Evolutionary conservation across 352 stramenopile genomes (phyloP), one percentile per base, ranked within the genome.

Genomic region (Saprolegnia parasitica): DNA sequence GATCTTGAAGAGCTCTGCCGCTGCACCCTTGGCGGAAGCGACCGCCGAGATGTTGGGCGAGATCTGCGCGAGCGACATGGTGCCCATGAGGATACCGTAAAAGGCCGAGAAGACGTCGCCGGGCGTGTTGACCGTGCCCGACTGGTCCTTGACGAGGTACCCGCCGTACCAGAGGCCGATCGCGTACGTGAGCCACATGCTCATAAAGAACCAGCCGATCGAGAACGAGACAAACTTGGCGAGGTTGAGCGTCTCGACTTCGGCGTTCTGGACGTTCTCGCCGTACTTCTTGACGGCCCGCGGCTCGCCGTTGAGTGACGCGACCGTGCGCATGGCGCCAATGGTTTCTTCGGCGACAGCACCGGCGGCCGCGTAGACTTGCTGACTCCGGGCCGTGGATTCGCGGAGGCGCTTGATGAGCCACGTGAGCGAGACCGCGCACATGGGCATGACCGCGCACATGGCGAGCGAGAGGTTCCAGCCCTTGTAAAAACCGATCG

Each of bases 91-190:
- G 10, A 88, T 81, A 39, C 66, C 78, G 24, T 83, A 86, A 58
- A 88, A 84, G 0, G 74, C 77, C 8, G 68, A 65, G 35, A 88
- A 88, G 0, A 86, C 78, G 0, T 74, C 56, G 0, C 73, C 76
- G 23, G 81, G 79, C 6, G 60, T 39, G 13, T n/a, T 52, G 21
- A 72, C 26, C 0, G 49, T 13, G 24, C 32, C 46, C 8, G 1
- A 42, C 5, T 73, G 74, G 0, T 72, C 73, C 0, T 81, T 60
- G 45, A 83, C 77, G 52, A 81, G 78, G 49, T 74, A 72, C 9
- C 79, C 77, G 18, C 80, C 80, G 68, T 88, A 88, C 80, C 80
- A 88, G 1, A 88, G 55, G 47, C 78, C 80, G 21, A 74, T 62
- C 0, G 76, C 60, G 55, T 86, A 85, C 72, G 84, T 86, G 37